phyloP scores from a whole-genome alignment of 441 rosid genomes.

The Mallotus japonicus region DNA sequence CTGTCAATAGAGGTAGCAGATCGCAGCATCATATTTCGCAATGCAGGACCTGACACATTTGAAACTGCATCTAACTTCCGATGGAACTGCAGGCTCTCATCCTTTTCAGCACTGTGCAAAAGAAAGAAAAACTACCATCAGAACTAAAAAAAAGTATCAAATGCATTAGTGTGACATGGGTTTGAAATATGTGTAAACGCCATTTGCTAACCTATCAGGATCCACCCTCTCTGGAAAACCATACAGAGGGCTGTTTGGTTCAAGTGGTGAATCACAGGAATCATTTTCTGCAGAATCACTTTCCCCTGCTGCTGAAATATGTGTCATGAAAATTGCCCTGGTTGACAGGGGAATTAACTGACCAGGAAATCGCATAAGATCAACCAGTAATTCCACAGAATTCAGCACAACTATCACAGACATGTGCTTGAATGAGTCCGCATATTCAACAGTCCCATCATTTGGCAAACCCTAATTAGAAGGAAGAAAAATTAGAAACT shows the following conservation, averaged over 20 bases:
- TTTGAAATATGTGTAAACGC: slow-evolving; percentile 14
- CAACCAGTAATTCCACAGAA: slow-evolving; percentile 91
- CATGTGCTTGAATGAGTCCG: slow-evolving; percentile 85
- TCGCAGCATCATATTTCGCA: slow-evolving; percentile 70
- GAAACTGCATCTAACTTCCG: slow-evolving; percentile 67
- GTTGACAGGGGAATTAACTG: slow-evolving; percentile 85
- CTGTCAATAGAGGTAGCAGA: slow-evolving; percentile 58
- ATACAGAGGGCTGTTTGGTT: slow-evolving; percentile 97
- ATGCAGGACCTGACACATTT: slow-evolving; percentile 59
- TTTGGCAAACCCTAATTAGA: slow-evolving; percentile 79
- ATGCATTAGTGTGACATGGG: slow-evolving; percentile 8
- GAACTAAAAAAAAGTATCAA: slow-evolving; percentile 6
- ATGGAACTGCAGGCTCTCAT: slow-evolving; percentile 66
- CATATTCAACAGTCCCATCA: slow-evolving; percentile 76
- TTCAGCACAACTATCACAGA: slow-evolving; percentile 87
- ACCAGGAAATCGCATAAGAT: slow-evolving; percentile 97
- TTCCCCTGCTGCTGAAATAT: slow-evolving; percentile 96
- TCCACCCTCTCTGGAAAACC: slow-evolving; percentile 84
- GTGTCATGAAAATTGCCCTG: slow-evolving; percentile 91
- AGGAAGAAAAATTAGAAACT: not conserved
- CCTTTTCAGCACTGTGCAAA: slow-evolving; percentile 75
- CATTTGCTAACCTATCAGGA: slow-evolving; percentile 64
- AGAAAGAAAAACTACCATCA: slow-evolving; percentile 14
- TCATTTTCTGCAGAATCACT: slow-evolving; percentile 99
- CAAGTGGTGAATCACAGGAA: slow-evolving; percentile 98